Percentiles rank a stretch among this genome's conserved stretches.
phyloP scores from a whole-genome alignment of 352 stramenopile genomes.

The Achlya hypogyna region DNA sequence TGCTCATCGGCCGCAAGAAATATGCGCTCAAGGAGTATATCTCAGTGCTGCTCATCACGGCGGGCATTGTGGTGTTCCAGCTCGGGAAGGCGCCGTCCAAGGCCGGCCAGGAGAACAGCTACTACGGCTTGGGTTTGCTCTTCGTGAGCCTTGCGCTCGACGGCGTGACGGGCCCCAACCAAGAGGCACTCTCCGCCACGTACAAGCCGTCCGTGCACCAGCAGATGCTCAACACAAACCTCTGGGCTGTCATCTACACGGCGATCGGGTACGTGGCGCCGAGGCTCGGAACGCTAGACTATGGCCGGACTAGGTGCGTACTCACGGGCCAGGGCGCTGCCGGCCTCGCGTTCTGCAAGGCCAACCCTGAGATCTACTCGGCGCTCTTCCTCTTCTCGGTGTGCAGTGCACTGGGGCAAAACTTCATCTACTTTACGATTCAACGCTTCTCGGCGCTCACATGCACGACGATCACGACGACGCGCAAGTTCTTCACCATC shows the following conservation, averaged over 20 bases:
- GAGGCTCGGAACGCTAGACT: too few species aligned
- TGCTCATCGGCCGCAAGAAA: conserved; percentile 87
- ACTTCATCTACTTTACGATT: conserved; percentile 99
- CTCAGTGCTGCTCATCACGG: conserved; percentile 85
- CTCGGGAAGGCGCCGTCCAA: conserved; percentile 72
- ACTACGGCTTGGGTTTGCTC: conserved; percentile 81
- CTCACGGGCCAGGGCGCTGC: conserved; percentile 60
- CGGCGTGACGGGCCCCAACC: conserved; percentile 93
- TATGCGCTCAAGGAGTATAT: conserved; percentile 86
- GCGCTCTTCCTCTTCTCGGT: conserved; percentile 90
- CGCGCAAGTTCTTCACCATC: conserved; percentile 99
- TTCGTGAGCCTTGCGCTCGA: conserved; percentile 92
- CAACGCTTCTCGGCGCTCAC: conserved; percentile 96
- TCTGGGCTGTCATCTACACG: conserved; percentile 83
- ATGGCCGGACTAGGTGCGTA: conserved; percentile 25
- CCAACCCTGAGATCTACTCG: conserved; percentile 42
- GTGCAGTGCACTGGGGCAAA: conserved; percentile 94
- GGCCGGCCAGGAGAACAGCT: conserved; percentile 77
- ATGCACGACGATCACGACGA: conserved; percentile 99
- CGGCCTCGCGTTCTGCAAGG: conserved; percentile 69
- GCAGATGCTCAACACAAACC: conserved; percentile 87
- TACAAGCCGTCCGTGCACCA: conserved; percentile 77
- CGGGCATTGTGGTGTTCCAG: conserved; percentile 86
- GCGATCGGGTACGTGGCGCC: conserved; percentile 39
- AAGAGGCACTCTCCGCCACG: conserved; percentile 83